phyloP scores from a whole-genome alignment of 768 basidiomycete genomes.

The Pleurotus citrinopileatus region DNA sequence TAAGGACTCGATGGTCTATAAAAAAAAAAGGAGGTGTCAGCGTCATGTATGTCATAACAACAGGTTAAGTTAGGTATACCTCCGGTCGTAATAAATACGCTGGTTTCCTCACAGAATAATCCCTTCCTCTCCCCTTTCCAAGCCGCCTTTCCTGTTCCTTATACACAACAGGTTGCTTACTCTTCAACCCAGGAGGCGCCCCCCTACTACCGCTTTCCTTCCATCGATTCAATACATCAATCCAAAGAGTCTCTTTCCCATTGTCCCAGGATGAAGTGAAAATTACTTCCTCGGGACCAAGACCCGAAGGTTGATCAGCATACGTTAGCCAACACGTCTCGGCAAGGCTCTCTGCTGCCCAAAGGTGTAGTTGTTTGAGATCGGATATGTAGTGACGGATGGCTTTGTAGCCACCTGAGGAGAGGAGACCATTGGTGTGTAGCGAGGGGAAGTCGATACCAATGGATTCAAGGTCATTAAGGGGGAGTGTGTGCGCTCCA shows the following conservation, averaged over 20 bases:
- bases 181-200: slow-evolving; percentile 50
- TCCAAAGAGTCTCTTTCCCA: slow-evolving; percentile 30
- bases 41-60: neutral
- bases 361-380: slow-evolving; percentile 51
- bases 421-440: neutral
- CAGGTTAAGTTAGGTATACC: slow-evolving; percentile 38
- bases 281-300: slow-evolving; percentile 61
- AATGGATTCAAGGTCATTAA: slow-evolving; percentile 46
- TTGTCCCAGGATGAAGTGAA: slow-evolving; percentile 32
- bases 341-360: slow-evolving; percentile 75
- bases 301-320: slow-evolving; percentile 65
- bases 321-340: slow-evolving; percentile 71
- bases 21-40: neutral
- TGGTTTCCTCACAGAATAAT: slow-evolving; percentile 49
- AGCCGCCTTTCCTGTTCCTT: slow-evolving; percentile 22
- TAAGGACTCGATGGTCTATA: slow-evolving; percentile 69
- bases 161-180: slow-evolving; percentile 38
- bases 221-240: slow-evolving; percentile 50
- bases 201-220: slow-evolving; percentile 41
- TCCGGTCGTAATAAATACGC: slow-evolving; percentile 69
- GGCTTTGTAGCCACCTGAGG: neutral
- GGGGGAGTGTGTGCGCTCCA: slow-evolving; percentile 59
- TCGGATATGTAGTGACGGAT: neutral
- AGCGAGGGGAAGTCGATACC: slow-evolving; percentile 37
- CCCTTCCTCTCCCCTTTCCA: slow-evolving; percentile 33